Percentiles rank a stretch among this genome's conserved stretches.
Evolutionary conservation across 495 filamentous ascomycete species (phyloP).

Genomic region (Trichoderma parareesei): DNA sequence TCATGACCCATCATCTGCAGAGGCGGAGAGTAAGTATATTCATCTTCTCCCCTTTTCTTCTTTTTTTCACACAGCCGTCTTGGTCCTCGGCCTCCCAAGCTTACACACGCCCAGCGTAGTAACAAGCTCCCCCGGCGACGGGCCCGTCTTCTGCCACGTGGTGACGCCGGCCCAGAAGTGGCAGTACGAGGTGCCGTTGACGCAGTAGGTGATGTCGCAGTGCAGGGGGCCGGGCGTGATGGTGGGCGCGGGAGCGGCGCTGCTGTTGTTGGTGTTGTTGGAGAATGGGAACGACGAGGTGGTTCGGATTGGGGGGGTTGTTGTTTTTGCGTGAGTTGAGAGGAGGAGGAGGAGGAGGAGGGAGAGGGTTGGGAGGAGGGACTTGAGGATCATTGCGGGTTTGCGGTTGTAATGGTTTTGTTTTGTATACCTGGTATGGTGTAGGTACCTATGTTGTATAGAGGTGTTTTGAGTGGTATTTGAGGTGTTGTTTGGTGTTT

Average conservation of each 20-base stretch:
- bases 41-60: not conserved
- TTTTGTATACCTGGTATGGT: not conserved
- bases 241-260: not conserved
- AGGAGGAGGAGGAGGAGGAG: not conserved
- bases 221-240: not conserved
- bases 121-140: constrained; percentile 21
- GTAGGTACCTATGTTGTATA: not conserved
- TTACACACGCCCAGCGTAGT: constrained; percentile 22
- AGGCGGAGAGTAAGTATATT: not conserved
- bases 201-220: constrained; percentile 24
- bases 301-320: not conserved
- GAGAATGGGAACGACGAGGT: not conserved
- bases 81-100: not conserved
- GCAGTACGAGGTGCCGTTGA: constrained; percentile 18
- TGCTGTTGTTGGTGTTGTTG: not conserved
- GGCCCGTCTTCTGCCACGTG: constrained; percentile 23
- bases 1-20: too few species aligned
- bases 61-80: not conserved
- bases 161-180: constrained; percentile 25
- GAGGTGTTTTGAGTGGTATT: too few species aligned
- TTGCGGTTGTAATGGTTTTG: not conserved
- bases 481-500: too few species aligned
- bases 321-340: not conserved
- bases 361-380: not conserved
- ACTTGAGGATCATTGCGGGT: not conserved